Evolutionary conservation across 371 early-diverging fungal genomes (phyloP).

Genomic region (Apophysomyces ossiformis): DNA sequence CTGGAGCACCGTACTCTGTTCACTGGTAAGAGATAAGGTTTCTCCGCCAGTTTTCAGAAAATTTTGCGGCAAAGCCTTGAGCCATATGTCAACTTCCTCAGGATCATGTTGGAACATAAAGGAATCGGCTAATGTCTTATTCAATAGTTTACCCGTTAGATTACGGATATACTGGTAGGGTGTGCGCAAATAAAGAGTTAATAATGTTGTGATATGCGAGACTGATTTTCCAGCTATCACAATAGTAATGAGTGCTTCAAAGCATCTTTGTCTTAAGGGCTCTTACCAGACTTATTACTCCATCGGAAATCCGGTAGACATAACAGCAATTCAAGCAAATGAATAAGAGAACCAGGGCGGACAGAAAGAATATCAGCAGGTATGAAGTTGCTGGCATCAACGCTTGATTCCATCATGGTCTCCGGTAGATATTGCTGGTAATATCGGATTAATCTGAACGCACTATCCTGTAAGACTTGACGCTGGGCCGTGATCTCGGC

Average conservation of each 20-base stretch:
- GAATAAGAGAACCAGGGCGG: conserved; percentile 59
- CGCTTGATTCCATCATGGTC: conserved; percentile 67
- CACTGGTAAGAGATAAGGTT: conserved; percentile 30
- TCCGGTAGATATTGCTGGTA: conserved; percentile 75
- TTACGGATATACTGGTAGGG: conserved; percentile 53
- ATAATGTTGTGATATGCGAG: conserved; percentile 63
- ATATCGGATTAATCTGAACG: conserved; percentile 65
- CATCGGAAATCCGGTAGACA: conserved; percentile 71
- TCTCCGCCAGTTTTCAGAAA: conserved; percentile 8
- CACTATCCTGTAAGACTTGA: conserved; percentile 58
- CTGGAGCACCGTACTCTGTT: conserved; percentile 53
- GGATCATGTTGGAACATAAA: conserved; percentile 69
- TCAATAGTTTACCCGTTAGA: conserved; percentile 52
- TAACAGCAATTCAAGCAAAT: conserved; percentile 64
- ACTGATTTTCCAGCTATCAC: conserved; percentile 49
- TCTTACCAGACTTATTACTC: conserved; percentile 62
- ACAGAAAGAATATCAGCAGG: conserved; percentile 64
- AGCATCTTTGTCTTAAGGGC: not conserved
- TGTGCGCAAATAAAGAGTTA: conserved; percentile 62
- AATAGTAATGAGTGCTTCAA: not conserved
- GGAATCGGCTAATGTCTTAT: conserved; percentile 60
- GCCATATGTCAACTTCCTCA: conserved; percentile 65
- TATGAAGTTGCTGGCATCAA: conserved; percentile 78
- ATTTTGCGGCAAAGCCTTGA: conserved; percentile 58
- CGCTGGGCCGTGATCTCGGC: conserved; percentile 37